A percentile compares a stretch with the other conserved stretches of the same genome.
These are phyloP conservation scores for Pseudogymnoascus sp. DNA, from an alignment of 2,329 filamentous ascomycete species.

Conservation along the genomic window DNA sequence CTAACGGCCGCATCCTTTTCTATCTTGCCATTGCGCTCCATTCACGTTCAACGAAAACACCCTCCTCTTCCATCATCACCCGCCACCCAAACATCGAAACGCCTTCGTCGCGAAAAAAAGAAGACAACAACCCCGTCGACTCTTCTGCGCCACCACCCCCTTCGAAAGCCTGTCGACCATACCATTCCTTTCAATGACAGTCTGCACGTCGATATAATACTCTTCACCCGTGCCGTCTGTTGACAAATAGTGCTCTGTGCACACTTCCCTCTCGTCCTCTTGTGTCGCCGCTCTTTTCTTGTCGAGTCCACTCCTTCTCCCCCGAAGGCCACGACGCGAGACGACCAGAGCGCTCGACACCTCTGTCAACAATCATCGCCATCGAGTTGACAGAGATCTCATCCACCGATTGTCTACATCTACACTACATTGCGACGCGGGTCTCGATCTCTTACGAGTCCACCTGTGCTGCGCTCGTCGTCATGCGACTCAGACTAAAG, in stretches of 20 bases:
- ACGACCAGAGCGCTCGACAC: constrained; percentile 17
- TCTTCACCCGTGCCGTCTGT: background rate
- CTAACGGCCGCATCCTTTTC: constrained; percentile 11
- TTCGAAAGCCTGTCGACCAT: constrained; percentile 1
- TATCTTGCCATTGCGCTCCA: constrained; percentile 10
- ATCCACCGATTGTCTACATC: background rate
- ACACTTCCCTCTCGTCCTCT: constrained; percentile 1
- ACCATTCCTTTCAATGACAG: constrained; percentile 1
- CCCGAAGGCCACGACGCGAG: constrained; percentile 14
- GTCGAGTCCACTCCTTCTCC: constrained; percentile 14
- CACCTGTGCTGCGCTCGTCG: constrained; percentile 27
- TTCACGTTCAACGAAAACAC: background rate
- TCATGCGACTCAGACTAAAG: constrained; percentile 32
- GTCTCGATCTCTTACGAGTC: constrained; percentile 12
- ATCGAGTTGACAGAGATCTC: background rate
- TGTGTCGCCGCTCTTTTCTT: constrained; percentile 14
- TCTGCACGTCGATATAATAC: background rate
- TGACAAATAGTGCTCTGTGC: background rate
- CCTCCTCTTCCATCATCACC: background rate
- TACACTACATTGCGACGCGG: constrained; percentile 1
- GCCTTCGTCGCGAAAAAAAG: constrained; percentile 2
- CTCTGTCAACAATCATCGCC: constrained; percentile 13
- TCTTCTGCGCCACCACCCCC: background rate
- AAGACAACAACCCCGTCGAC: background rate
- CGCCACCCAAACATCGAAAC: constrained; percentile 3